Percentiles rank a stretch among this genome's conserved stretches.
These are phyloP conservation scores for Phytopythium montanum DNA, from an alignment of 352 stramenopile genomes.

Conservation along the genomic window DNA sequence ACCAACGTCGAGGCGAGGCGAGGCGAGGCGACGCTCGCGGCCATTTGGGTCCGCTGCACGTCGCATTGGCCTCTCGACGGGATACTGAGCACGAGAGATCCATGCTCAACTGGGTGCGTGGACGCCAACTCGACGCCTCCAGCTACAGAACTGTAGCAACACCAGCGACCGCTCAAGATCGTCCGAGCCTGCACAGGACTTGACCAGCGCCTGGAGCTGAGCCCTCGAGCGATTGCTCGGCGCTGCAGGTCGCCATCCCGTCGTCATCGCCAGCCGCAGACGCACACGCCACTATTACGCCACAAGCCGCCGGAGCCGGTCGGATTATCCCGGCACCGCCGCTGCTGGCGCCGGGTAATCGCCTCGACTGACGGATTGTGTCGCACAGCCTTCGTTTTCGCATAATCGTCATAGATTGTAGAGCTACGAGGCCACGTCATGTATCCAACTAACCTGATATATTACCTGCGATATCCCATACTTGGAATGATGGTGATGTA, in stretches of 20 bases:
- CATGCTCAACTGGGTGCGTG: not conserved
- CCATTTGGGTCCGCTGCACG: too few relatives aligned
- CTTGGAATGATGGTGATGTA: slow-evolving; percentile 1
- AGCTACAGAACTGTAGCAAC: too few relatives aligned
- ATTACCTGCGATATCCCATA: not conserved
- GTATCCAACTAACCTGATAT: not conserved
- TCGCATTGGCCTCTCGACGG: too few relatives aligned
- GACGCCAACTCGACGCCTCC: not conserved
- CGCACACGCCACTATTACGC: not conserved
- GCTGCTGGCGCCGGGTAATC: not conserved
- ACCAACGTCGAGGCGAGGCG: too few relatives aligned
- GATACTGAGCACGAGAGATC: too few relatives aligned
- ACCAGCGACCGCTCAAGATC: too few relatives aligned
- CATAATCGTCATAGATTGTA: not conserved
- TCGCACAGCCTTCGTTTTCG: not conserved
- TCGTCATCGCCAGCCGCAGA: not conserved
- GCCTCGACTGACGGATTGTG: not conserved
- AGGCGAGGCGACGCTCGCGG: too few relatives aligned
- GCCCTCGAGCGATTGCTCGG: not conserved
- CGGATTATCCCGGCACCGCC: not conserved
- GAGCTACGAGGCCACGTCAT: not conserved
- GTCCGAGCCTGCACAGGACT: too few relatives aligned
- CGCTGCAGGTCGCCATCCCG: not conserved
- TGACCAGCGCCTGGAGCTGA: too few relatives aligned
- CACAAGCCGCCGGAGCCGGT: not conserved